Base-by-base conservation (phyloP, 164 flowering plant genomes). In the Umbellularia californica region DNA sequence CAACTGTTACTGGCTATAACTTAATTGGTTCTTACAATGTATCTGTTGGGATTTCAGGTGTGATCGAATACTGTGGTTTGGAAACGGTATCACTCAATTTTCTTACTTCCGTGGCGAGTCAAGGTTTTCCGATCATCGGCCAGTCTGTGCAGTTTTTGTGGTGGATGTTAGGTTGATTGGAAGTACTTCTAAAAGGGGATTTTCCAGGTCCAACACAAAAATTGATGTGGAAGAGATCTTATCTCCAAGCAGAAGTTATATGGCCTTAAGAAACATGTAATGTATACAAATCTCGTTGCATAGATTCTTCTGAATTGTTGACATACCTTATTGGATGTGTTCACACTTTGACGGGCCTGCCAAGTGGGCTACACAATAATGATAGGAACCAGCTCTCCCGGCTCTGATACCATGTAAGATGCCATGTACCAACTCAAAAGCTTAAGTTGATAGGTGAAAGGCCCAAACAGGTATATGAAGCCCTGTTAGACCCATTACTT, bases 31-130 rank as follows among this genome's bases (percentile, higher is more conserved):
- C 11, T 12, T 22, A 22, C 24, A 64, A 22, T 24, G 9, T 17
- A 22, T 15, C 70, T 67, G 17, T 51, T 51, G n/a, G 30, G 23
- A 23, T 65, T 78, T 33, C 88, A 92, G 97, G 97, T 92, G 97
- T 77, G 97, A 92, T 68, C 81, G 97, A 70, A 90, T 92, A 78
- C 80, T 92, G 22, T 92, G 97, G 94, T 77, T 83, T 78, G 97
- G 97, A 25, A 68, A 78, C 27, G 97, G 92, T 19, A 91, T 91
- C 4, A 70, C 71, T 6, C 97, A 91, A 72, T 72, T 83, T 28
- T 82, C 84, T 19, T 92, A 92, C 73, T 70, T 81, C 27, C 86
- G 97, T 0, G 81, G 81, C 15, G 94, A 90, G 71, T 88, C 85
- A 5, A 82, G 83, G 67, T 89, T 90, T 69, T 92, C 97, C 1